A percentile compares a stretch with the other conserved stretches of the same genome.
Evolutionary conservation across 2,329 filamentous ascomycete genomes (phyloP).

Genomic region (Aureobasidium sp.): DNA sequence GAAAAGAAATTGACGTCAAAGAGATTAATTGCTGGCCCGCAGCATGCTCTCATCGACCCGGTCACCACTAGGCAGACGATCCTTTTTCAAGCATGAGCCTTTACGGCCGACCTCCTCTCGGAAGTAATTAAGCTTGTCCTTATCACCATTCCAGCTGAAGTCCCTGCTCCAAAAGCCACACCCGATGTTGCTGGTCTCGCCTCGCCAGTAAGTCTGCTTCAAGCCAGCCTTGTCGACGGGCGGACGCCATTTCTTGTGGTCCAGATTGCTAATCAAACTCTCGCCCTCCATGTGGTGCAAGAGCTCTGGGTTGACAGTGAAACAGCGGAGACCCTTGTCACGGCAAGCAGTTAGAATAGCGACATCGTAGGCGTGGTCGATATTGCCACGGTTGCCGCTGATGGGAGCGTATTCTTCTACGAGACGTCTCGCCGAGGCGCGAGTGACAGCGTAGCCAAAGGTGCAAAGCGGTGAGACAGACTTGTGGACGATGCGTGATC

Average conservation of each 20-base stretch:
- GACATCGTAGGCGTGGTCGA: constrained; percentile 35
- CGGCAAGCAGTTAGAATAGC: constrained; percentile 33
- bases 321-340: constrained; percentile 30
- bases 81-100: constrained; percentile 32
- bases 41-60: constrained; percentile 1
- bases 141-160: constrained; percentile 30
- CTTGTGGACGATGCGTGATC: constrained; percentile 34
- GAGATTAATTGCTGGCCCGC: background rate
- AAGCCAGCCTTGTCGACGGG: constrained; percentile 5
- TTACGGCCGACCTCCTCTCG: constrained; percentile 32
- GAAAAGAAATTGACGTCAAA: background rate
- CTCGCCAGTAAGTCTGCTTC: constrained; percentile 9
- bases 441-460: constrained; percentile 39
- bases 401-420: constrained; percentile 30
- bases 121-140: constrained; percentile 27
- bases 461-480: constrained; percentile 39
- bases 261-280: constrained; percentile 30
- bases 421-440: constrained; percentile 29
- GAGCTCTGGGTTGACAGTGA: constrained; percentile 32
- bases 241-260: constrained; percentile 14
- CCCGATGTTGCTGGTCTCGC: constrained; percentile 26
- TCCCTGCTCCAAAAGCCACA: constrained; percentile 34
- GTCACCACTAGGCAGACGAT: constrained; percentile 5
- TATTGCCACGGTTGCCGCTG: constrained; percentile 22
- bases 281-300: constrained; percentile 33